Conservation (phyloP, 2,329 filamentous ascomycete genomes). For the Periconia digitata region DNA sequence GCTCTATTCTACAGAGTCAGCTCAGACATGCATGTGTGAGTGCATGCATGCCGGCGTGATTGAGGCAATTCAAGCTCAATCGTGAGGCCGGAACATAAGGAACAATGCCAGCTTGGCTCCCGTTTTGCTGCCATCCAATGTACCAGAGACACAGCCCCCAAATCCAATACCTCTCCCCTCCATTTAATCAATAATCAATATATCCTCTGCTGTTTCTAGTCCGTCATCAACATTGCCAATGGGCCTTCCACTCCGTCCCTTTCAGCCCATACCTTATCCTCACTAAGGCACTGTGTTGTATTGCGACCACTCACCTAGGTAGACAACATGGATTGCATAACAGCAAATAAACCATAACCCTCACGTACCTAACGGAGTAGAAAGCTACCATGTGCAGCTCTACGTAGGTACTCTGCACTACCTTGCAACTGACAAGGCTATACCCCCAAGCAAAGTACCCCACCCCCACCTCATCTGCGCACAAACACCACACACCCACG, state of each 20-base stretch:
- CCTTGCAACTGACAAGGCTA: neutral
- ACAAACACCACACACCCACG: neutral
- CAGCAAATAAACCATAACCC: too few species aligned
- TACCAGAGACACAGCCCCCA: neutral
- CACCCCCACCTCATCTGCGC: neutral
- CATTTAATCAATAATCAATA: neutral
- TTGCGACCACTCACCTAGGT: neutral
- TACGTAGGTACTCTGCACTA: too few species aligned
- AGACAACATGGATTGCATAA: too few species aligned
- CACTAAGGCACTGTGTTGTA: too few species aligned
- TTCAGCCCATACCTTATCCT: neutral
- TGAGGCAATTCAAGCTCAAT: neutral
- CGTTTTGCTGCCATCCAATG: neutral
- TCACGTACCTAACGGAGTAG: too few species aligned
- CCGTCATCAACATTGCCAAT: neutral
- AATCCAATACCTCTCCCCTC: neutral
- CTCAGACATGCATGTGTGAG: too few species aligned
- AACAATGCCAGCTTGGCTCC: neutral
- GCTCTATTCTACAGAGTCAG: too few species aligned
- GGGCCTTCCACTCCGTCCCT: neutral
- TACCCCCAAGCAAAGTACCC: neutral
- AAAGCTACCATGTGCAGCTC: too few species aligned
- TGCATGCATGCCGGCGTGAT: neutral
- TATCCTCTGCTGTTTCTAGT: neutral
- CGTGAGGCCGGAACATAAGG: too few species aligned